Conservation (phyloP, 257 asterid genomes). For the Jaltomata sinuosa region DNA sequence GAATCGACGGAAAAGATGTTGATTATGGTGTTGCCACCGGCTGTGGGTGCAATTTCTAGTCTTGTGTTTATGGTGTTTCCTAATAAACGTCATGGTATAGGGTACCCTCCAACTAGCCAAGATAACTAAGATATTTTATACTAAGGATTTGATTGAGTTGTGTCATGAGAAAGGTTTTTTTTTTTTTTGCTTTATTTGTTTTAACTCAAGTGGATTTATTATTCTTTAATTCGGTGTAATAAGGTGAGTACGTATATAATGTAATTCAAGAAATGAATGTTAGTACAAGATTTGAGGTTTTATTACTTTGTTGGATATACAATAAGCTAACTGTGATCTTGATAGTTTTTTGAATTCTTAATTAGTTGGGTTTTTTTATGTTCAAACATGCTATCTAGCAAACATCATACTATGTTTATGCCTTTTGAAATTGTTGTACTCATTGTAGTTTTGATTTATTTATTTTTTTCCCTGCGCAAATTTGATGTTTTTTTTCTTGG, state of each 20-base stretch:
- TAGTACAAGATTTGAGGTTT: not conserved
- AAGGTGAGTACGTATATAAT: not conserved
- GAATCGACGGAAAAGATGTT: conserved; percentile 38
- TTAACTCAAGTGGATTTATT: not conserved
- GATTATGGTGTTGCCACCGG: conserved; percentile 59
- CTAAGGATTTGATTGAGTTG: not conserved
- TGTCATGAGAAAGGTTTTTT: not conserved
- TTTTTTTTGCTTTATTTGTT: too few species aligned
- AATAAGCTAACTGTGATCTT: not conserved
- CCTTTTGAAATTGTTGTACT: not conserved
- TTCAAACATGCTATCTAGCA: not conserved
- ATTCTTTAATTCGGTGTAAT: not conserved
- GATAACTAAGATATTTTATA: not conserved
- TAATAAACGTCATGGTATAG: conserved; percentile 63
- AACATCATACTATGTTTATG: not conserved
- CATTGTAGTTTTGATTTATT: not conserved
- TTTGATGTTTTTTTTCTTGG: not conserved
- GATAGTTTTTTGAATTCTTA: not conserved
- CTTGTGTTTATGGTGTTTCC: conserved; percentile 49
- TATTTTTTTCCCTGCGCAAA: not conserved
- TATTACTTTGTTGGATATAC: not conserved
- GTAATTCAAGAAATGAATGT: not conserved
- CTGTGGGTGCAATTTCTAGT: conserved; percentile 44
- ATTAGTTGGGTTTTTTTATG: not conserved
- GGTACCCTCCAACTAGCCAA: conserved; percentile 38